Evolutionary conservation across 768 basidiomycete genomes (phyloP).

Genomic region (Mycena floridula): DNA sequence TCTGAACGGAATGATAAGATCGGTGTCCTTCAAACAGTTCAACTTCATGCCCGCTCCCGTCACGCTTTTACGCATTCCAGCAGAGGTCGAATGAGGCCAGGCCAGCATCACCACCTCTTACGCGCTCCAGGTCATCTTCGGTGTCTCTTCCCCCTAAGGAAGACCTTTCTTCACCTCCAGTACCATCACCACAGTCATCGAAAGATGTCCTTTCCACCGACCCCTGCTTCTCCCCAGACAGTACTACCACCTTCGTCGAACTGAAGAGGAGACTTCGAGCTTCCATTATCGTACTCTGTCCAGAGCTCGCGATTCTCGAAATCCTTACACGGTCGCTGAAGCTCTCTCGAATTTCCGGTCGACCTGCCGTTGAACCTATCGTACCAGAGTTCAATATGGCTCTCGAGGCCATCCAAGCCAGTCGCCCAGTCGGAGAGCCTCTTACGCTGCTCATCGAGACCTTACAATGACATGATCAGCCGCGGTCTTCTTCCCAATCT

Average conservation of each 20-base stretch:
- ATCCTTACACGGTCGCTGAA: constrained; percentile 23
- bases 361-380: constrained; percentile 23
- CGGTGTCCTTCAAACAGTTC: constrained; percentile 59
- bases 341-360: constrained; percentile 29
- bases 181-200: constrained; percentile 8
- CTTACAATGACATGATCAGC: constrained; percentile 63
- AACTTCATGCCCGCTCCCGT: constrained; percentile 53
- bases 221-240: constrained; percentile 16
- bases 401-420: constrained; percentile 43
- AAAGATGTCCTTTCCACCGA: constrained; percentile 10
- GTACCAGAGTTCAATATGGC: constrained; percentile 59
- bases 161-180: constrained; percentile 4
- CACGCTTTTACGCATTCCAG: constrained; percentile 56
- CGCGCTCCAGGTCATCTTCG: constrained; percentile 2
- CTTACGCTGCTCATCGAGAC: constrained; percentile 53
- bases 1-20: constrained; percentile 35
- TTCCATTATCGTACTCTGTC: constrained; percentile 18
- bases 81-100: constrained; percentile 5
- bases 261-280: not conserved
- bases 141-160: constrained; percentile 3
- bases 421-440: constrained; percentile 44
- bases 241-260: constrained; percentile 4
- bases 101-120: not conserved
- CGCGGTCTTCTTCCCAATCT: constrained; percentile 55
- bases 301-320: constrained; percentile 18